These are phyloP conservation scores for Fusarium burgessii DNA, from an alignment of 2,329 filamentous ascomycete species.

Conservation along the genomic window DNA sequence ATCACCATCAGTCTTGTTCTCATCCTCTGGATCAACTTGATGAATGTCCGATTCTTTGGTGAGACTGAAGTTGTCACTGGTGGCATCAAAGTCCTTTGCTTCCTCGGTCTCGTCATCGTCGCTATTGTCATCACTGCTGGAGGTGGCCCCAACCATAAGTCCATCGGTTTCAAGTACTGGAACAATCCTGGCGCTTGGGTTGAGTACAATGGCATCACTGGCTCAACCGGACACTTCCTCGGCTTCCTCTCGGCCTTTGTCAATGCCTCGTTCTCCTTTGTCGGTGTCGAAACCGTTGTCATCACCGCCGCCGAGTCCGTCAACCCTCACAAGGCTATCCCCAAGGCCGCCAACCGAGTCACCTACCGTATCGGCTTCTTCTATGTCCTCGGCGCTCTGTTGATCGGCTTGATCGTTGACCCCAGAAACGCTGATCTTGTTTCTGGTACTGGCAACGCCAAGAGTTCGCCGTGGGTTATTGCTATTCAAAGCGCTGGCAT, in stretches of 20 bases:
- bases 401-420: constrained; percentile 70
- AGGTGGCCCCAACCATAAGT: constrained; percentile 63
- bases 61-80: constrained; percentile 73
- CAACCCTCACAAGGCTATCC: constrained; percentile 71
- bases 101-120: constrained; percentile 68
- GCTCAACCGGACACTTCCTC: constrained; percentile 64
- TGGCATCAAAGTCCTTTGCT: constrained; percentile 69
- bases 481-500: constrained; percentile 78
- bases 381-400: constrained; percentile 68
- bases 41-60: constrained; percentile 69
- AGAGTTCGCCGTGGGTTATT: constrained; percentile 73
- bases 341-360: constrained; percentile 69
- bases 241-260: constrained; percentile 67
- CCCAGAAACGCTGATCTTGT: constrained; percentile 72
- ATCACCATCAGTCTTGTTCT: constrained; percentile 68
- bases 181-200: constrained; percentile 59
- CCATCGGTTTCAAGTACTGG: constrained; percentile 58
- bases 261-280: constrained; percentile 68
- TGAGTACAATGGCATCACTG: constrained; percentile 58
- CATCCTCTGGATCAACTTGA: constrained; percentile 67
- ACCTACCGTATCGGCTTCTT: constrained; percentile 71
- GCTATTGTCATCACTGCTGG: constrained; percentile 68
- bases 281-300: constrained; percentile 53
- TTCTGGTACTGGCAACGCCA: constrained; percentile 52
- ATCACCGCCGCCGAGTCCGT: constrained; percentile 72